phyloP scores from a whole-genome alignment of 1,139 yeast species.

The Pichia sp. region DNA sequence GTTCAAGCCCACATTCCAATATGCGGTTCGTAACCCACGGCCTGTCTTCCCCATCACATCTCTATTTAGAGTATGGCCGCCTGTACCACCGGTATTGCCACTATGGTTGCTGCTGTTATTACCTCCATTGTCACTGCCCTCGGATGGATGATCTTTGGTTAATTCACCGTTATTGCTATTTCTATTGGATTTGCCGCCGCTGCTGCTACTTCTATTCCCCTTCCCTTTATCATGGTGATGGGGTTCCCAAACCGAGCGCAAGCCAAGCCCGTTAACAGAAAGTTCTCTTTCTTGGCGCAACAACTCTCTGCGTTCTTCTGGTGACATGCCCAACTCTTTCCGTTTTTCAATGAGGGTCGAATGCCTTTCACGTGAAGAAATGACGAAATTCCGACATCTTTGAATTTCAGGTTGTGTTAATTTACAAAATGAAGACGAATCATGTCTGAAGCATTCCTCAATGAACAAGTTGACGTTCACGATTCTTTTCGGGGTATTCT shows the following conservation, averaged over 20 bases:
- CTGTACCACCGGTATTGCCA: background rate
- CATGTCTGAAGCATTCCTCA: conserved; percentile 57
- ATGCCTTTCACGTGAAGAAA: conserved; percentile 51
- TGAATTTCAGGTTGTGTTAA: conserved; percentile 77
- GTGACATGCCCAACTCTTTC: conserved; percentile 28
- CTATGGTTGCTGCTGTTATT: background rate
- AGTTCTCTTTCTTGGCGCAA: conserved; percentile 24
- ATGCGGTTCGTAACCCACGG: conserved; percentile 51
- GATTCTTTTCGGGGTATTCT: conserved; percentile 70
- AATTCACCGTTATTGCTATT: background rate
- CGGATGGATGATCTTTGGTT: background rate
- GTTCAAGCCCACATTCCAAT: conserved; percentile 54
- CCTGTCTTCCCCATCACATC: conserved; percentile 43
- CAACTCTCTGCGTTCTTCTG: conserved; percentile 34
- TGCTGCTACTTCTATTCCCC: background rate
- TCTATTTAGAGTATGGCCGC: background rate
- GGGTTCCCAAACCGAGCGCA: conserved; percentile 5
- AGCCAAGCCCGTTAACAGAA: background rate
- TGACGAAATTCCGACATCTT: conserved; percentile 72
- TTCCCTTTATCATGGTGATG: background rate
- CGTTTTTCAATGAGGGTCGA: conserved; percentile 36
- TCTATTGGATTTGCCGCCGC: background rate
- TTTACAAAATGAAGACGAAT: conserved; percentile 40
- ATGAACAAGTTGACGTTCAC: conserved; percentile 68
- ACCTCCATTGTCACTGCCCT: background rate